phyloP scores from a whole-genome alignment of 2,329 filamentous ascomycete genomes.

The Beauveria rudraprayagi region DNA sequence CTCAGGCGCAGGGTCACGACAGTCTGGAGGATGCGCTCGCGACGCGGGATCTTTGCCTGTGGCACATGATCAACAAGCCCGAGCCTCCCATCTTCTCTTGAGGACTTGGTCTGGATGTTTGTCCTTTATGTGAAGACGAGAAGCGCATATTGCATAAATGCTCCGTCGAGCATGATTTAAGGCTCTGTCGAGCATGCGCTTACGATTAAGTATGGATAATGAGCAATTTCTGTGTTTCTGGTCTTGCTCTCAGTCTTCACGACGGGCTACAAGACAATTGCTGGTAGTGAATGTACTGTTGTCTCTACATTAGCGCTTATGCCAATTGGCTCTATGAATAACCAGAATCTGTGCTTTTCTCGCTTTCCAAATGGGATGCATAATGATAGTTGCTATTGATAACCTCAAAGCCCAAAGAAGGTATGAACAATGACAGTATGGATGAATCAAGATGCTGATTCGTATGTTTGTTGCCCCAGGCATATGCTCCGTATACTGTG shows the following conservation, averaged over 20 bases:
- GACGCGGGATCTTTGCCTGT: constrained; percentile 32
- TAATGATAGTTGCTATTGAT: background rate
- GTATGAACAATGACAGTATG: background rate
- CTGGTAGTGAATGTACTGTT: background rate
- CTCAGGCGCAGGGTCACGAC: constrained; percentile 28
- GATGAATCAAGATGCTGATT: background rate
- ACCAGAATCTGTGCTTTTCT: background rate
- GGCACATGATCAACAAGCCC: constrained; percentile 22
- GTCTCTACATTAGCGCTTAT: background rate
- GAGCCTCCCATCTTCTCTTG: background rate
- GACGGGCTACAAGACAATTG: too few relatives aligned
- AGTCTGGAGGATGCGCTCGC: constrained; percentile 39
- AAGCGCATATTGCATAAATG: too few relatives aligned
- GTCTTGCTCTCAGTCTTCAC: too few relatives aligned
- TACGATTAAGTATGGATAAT: too few relatives aligned
- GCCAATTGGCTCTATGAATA: background rate
- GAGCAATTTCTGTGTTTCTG: too few relatives aligned
- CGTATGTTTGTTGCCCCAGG: background rate
- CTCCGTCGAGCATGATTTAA: too few relatives aligned
- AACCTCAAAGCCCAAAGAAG: background rate
- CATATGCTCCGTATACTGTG: background rate
- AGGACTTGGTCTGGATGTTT: background rate
- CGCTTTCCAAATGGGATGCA: background rate
- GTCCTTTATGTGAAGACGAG: too few relatives aligned
- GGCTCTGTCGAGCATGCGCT: too few relatives aligned